Evolutionary conservation across 2,329 filamentous ascomycete genomes (phyloP).

Genomic region (Epichloe gansuensis): DNA sequence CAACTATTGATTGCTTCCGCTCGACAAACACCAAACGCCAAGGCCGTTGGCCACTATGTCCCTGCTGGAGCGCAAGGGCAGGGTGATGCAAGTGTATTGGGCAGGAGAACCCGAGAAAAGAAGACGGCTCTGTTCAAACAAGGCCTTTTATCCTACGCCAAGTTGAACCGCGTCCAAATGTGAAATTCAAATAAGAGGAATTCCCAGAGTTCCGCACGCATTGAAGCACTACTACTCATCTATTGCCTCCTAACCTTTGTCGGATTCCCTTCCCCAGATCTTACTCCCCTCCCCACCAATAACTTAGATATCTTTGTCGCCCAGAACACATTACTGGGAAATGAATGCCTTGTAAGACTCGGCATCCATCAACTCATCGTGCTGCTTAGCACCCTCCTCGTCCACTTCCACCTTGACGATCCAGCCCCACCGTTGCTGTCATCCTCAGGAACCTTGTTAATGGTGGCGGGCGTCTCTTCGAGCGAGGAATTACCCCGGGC

Average conservation of each 20-base stretch:
- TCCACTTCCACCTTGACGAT: slow-evolving; percentile 75
- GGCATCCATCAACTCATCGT: slow-evolving; percentile 65
- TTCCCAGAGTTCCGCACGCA: neutral
- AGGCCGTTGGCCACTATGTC: neutral
- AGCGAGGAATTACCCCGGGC: slow-evolving; percentile 60
- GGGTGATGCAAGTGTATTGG: no score
- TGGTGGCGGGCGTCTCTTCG: slow-evolving; percentile 72
- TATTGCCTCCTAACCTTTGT: neutral
- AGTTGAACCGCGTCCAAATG: slow-evolving; percentile 7
- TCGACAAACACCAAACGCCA: neutral
- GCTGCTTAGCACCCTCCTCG: slow-evolving; percentile 51
- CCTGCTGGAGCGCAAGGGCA: no score
- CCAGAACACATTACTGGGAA: slow-evolving; percentile 6
- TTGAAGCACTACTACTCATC: neutral
- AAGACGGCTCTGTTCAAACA: neutral
- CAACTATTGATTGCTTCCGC: neutral
- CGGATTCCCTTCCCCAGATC: neutral
- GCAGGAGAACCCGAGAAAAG: no score
- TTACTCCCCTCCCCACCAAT: neutral
- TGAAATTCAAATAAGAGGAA: neutral
- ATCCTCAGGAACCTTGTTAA: slow-evolving; percentile 85
- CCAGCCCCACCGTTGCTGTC: slow-evolving; percentile 68
- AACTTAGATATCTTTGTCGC: no score
- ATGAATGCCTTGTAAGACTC: slow-evolving; percentile 70
- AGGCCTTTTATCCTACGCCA: slow-evolving; percentile 1